Percentiles rank a stretch among this genome's conserved stretches.
These are phyloP conservation scores for Coffea humblotiana DNA, from an alignment of 305 asterid genomes.

Conservation along the genomic window DNA sequence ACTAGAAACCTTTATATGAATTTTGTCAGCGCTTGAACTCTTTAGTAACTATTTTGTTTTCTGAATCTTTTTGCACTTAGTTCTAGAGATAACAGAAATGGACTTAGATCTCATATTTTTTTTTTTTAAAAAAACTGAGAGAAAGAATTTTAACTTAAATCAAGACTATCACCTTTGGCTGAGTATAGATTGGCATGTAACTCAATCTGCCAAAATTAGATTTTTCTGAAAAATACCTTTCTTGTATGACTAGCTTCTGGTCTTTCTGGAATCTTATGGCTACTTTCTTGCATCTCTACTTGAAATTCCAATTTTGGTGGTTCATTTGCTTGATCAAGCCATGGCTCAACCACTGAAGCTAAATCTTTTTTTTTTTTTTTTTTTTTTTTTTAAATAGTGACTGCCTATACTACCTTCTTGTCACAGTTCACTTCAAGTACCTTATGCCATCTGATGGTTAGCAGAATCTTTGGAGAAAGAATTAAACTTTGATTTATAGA, in stretches of 20 bases:
- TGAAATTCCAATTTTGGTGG: not conserved
- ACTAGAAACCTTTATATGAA: not conserved
- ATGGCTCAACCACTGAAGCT: not conserved
- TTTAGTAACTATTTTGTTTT: not conserved
- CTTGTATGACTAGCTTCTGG: not conserved
- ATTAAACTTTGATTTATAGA: not conserved
- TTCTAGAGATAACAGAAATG: not conserved
- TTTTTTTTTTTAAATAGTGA: not conserved
- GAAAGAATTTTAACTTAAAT: not conserved
- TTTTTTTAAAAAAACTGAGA: not conserved
- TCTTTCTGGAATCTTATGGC: not conserved
- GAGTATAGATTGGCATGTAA: not conserved
- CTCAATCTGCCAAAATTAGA: not conserved
- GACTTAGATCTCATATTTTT: not conserved
- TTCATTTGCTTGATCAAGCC: not conserved
- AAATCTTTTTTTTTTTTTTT: not conserved
- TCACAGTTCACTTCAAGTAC: not conserved
- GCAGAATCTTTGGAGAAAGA: not conserved
- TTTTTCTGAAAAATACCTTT: not conserved
- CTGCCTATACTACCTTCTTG: not conserved
- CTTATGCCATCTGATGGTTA: not conserved
- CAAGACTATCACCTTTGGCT: not conserved
- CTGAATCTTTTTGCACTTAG: not conserved
- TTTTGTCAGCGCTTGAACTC: not conserved
- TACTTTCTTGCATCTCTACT: not conserved